phyloP scores from a whole-genome alignment of 805 yeast genomes.

The Torulaspora maleeae region DNA sequence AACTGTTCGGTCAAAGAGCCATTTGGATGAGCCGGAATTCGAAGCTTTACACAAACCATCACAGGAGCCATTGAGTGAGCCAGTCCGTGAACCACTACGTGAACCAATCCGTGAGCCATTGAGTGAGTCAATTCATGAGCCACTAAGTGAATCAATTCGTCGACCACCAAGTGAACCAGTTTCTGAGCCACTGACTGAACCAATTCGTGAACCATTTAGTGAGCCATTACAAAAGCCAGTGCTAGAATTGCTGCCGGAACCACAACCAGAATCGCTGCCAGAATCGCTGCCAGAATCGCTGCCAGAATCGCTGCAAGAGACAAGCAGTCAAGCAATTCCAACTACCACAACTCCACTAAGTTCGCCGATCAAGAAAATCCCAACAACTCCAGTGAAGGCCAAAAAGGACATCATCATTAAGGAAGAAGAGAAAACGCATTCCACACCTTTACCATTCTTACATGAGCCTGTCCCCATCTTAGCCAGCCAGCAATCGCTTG shows the following conservation, averaged over 20 bases:
- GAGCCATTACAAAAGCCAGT: neutral
- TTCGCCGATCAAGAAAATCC: neutral
- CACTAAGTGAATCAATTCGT: neutral
- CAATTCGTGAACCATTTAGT: neutral
- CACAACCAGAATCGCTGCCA: neutral
- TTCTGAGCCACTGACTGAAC: neutral
- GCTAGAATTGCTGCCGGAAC: neutral
- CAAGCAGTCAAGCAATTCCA: neutral
- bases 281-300: neutral
- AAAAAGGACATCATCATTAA: neutral
- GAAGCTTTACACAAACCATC: neutral
- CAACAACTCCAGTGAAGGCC: slow-evolving; percentile 9
- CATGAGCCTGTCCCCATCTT: slow-evolving; percentile 1
- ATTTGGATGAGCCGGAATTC: neutral
- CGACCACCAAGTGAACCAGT: neutral
- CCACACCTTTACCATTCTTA: neutral
- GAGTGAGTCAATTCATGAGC: neutral
- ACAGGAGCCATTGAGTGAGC: neutral
- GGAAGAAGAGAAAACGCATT: neutral
- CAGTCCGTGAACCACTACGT: neutral
- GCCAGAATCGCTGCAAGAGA: neutral
- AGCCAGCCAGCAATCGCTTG: slow-evolving; percentile 1
- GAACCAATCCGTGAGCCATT: neutral
- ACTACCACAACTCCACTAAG: neutral
- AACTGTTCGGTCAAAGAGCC: slow-evolving; percentile 8